A percentile compares a stretch with the other conserved stretches of the same genome.
phyloP scores from a whole-genome alignment of 495 filamentous ascomycete genomes.

The Penicillium chermesinum region DNA sequence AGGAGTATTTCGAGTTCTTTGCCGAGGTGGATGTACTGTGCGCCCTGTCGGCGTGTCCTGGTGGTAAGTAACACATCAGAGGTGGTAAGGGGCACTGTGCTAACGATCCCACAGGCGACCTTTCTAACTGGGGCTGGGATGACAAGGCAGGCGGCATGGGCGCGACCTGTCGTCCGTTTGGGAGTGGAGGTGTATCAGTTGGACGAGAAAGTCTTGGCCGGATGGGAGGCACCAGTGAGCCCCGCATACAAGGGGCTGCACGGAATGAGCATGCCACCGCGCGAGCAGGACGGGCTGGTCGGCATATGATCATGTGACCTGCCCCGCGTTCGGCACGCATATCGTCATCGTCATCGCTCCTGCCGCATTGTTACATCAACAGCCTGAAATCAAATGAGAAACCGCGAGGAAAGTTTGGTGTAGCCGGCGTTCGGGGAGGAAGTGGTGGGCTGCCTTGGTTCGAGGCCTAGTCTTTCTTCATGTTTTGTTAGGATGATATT shows the following conservation, averaged over 20 bases:
- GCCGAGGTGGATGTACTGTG: conserved; percentile 71
- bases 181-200: conserved; percentile 66
- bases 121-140: conserved; percentile 72
- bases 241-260: conserved; percentile 63
- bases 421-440: too few species aligned
- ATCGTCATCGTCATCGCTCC: conserved; percentile 22
- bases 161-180: conserved; percentile 65
- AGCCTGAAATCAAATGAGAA: background rate
- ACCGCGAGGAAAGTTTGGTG: too few species aligned
- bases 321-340: conserved; percentile 22
- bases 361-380: conserved; percentile 21
- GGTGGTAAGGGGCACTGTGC: conserved; percentile 5
- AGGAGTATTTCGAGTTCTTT: conserved; percentile 71
- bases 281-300: conserved; percentile 28
- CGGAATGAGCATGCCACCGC: conserved; percentile 50
- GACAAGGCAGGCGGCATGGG: conserved; percentile 62
- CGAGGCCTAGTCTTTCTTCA: too few species aligned
- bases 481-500: too few species aligned
- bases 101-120: conserved; percentile 51
- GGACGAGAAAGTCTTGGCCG: conserved; percentile 43
- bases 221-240: conserved; percentile 55
- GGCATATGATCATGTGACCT: conserved; percentile 28
- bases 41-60: conserved; percentile 60
- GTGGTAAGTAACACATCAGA: conserved; percentile 31
- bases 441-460: too few species aligned